Conservation (phyloP, 352 stramenopile genomes). For the Lagenidium giganteum region DNA sequence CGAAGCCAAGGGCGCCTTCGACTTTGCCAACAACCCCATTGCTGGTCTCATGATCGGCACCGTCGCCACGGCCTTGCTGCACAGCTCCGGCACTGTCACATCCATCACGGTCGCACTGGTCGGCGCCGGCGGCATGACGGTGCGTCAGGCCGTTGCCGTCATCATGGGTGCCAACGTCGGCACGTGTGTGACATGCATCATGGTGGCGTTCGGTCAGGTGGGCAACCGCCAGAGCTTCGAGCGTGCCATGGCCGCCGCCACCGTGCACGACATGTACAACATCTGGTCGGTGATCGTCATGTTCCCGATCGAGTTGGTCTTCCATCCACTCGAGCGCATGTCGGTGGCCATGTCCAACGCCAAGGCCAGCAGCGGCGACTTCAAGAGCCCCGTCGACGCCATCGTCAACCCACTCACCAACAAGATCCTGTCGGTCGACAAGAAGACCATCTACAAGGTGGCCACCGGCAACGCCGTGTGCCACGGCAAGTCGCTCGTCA, state of each 20-base stretch:
- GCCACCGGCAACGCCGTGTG: constrained; percentile 3
- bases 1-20: constrained; percentile 24
- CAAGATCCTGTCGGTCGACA: constrained; percentile 10
- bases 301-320: constrained; percentile 34
- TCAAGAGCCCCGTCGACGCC: constrained; percentile 11
- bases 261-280: constrained; percentile 52
- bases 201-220: constrained; percentile 73
- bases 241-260: constrained; percentile 18
- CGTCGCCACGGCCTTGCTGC: constrained; percentile 33
- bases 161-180: constrained; percentile 84
- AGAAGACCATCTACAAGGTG: neutral
- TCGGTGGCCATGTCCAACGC: constrained; percentile 8
- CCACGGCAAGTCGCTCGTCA: constrained; percentile 2
- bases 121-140: constrained; percentile 29
- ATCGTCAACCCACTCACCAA: constrained; percentile 10
- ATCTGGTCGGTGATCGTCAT: constrained; percentile 43
- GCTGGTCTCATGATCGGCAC: constrained; percentile 36
- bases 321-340: constrained; percentile 26
- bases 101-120: constrained; percentile 41
- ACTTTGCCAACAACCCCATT: constrained; percentile 30
- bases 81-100: constrained; percentile 39
- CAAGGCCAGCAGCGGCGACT: constrained; percentile 1
- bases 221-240: constrained; percentile 37
- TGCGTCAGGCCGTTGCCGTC: constrained; percentile 64
- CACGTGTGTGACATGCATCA: constrained; percentile 65